phyloP scores from a whole-genome alignment of 805 yeast species.

The Pichia cephalocereana region DNA sequence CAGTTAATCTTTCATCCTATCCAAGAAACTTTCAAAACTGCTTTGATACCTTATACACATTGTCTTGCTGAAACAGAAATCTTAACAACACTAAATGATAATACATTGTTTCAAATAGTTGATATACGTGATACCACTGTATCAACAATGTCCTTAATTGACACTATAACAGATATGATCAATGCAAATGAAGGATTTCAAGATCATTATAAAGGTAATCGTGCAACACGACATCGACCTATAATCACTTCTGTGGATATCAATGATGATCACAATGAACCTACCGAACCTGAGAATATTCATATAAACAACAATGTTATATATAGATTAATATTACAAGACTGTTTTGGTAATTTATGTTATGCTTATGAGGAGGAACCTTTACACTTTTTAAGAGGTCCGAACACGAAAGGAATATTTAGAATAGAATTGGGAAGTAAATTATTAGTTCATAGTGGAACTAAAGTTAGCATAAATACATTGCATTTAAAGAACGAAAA shows the following conservation, averaged over 20 bases:
- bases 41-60: slow-evolving; percentile 5
- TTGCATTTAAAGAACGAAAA: slow-evolving; percentile 24
- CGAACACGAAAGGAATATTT: slow-evolving; percentile 10
- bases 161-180: slow-evolving; percentile 40
- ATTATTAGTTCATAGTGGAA: slow-evolving; percentile 39
- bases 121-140: slow-evolving; percentile 44
- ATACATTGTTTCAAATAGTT: slow-evolving; percentile 43
- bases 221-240: slow-evolving; percentile 3
- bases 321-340: slow-evolving; percentile 52
- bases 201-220: slow-evolving; percentile 32
- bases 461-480: slow-evolving; percentile 40
- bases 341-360: slow-evolving; percentile 37
- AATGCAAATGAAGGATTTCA: slow-evolving; percentile 53
- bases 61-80: slow-evolving; percentile 6
- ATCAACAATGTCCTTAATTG: slow-evolving; percentile 45
- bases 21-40: background rate
- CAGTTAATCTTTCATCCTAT: background rate
- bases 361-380: slow-evolving; percentile 53
- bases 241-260: slow-evolving; percentile 38
- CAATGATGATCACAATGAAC: slow-evolving; percentile 29
- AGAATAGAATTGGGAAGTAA: slow-evolving; percentile 50
- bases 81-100: background rate
- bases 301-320: slow-evolving; percentile 11
- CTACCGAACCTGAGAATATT: background rate
- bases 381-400: slow-evolving; percentile 34